phyloP scores from a whole-genome alignment of 257 asterid genomes.

The Salvia hispanica region DNA sequence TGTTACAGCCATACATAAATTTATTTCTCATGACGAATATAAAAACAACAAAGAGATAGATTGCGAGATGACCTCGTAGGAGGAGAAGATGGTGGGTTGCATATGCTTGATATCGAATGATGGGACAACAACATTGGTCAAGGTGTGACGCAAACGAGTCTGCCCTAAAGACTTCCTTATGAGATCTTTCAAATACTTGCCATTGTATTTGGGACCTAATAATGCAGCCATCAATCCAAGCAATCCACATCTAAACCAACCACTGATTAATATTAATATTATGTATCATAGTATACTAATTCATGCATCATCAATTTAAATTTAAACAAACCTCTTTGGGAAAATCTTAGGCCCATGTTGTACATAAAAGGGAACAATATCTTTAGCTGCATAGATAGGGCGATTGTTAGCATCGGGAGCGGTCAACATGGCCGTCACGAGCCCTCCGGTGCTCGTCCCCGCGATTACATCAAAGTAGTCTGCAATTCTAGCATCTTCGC shows the following conservation, averaged over 20 bases:
- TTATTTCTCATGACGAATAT: too few relatives aligned
- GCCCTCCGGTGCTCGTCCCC: slow-evolving; percentile 66
- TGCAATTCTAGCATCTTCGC: slow-evolving; percentile 46
- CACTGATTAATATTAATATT: too few relatives aligned
- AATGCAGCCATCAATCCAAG: slow-evolving; percentile 35
- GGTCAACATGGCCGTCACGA: slow-evolving; percentile 55
- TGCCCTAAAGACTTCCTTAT: slow-evolving; percentile 42
- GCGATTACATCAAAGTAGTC: slow-evolving; percentile 60
- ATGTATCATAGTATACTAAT: too few relatives aligned
- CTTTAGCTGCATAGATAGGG: slow-evolving; percentile 58
- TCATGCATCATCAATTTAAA: too few relatives aligned
- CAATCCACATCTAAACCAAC: slow-evolving; percentile 29
- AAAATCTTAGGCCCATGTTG: slow-evolving; percentile 52
- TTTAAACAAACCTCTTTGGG: slow-evolving; percentile 37
- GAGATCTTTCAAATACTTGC: slow-evolving; percentile 40
- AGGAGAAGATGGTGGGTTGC: slow-evolving; percentile 56
- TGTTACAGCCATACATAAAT: too few relatives aligned
- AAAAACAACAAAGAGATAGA: slow-evolving; percentile 15
- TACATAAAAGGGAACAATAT: slow-evolving; percentile 43
- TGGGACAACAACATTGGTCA: slow-evolving; percentile 56
- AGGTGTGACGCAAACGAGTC: slow-evolving; percentile 44
- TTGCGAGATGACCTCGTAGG: slow-evolving; percentile 43
- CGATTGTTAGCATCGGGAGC: slow-evolving; percentile 48
- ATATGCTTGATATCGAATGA: slow-evolving; percentile 53
- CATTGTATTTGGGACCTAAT: slow-evolving; percentile 51